A percentile compares a stretch with the other conserved stretches of the same genome.
Evolutionary conservation across 768 basidiomycete species (phyloP).

Genomic region (Boletus sp.): DNA sequence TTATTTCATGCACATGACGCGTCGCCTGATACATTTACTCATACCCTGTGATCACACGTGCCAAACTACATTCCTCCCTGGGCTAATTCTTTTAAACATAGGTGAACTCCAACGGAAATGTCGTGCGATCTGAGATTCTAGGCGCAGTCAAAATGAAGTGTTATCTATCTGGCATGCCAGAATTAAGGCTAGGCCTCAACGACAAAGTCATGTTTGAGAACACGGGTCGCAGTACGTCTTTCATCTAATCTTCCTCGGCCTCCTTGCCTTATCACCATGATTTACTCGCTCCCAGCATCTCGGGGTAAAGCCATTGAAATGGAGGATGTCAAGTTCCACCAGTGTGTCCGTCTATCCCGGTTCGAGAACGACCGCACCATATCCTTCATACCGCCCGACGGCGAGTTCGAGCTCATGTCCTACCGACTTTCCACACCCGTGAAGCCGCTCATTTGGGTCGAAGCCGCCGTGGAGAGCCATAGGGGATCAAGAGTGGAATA

Average conservation of each 20-base stretch:
- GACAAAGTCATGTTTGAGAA: constrained; percentile 99
- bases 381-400: constrained; percentile 98
- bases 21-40: neutral
- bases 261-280: neutral
- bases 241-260: neutral
- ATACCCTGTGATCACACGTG: neutral
- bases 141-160: constrained; percentile 99
- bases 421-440: constrained; percentile 96
- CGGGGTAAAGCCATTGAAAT: constrained; percentile 98
- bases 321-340: constrained; percentile 99
- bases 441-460: constrained; percentile 93
- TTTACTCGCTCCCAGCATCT: constrained; percentile 25
- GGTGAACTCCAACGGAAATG: constrained; percentile 97
- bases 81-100: constrained; percentile 29
- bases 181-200: constrained; percentile 90
- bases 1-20: neutral
- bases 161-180: constrained; percentile 99
- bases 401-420: constrained; percentile 98
- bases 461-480: constrained; percentile 94
- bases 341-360: constrained; percentile 94
- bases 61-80: neutral
- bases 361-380: constrained; percentile 99
- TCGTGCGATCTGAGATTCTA: constrained; percentile 94
- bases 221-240: constrained; percentile 83
- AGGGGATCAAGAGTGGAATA: constrained; percentile 92